Base-by-base conservation (phyloP, 2,329 filamentous ascomycete genomes). In the Macrophomina phaseolina region DNA sequence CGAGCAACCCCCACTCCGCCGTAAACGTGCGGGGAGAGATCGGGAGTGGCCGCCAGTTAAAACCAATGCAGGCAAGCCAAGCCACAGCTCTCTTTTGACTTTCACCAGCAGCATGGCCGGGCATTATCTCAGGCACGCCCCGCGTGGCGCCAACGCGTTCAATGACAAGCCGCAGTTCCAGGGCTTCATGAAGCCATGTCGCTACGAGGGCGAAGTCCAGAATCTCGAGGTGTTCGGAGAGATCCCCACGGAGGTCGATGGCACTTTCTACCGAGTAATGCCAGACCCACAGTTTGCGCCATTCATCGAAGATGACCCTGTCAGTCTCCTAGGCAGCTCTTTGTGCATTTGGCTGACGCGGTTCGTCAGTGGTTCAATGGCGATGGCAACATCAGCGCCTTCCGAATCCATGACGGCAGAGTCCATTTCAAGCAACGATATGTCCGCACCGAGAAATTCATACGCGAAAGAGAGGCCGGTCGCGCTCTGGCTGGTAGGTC, bases 201-300 rank as follows among this genome's bases (percentile, higher is more conserved):
- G 79, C 0, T 68, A 81, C 9, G 80, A 81, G 69, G 80, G 80
- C 11, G 78, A 82, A 60, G 68, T 78, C 8, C 66, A 66, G 5
- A 73, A 77, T 60, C 67, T 77, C 32, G 69, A 75, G 5, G 72
- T 77, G 0, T 68, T 69, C 0, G 76, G 76, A 14, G 68, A 73
- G 3, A 74, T 78, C 5, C 76, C 76, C 2, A 65, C 68, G n/a
- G 72, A 72, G 36, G 75, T 78, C 36, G 70, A 74, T 28, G 76
- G 76, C 9, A 76, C 74, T 1, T 77, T 76, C 63, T 78, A 76
- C 63, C 80, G 84, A 3, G 77, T 86, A 18, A 84, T 85, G 75
- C 82, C 83, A 16, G 84, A 86, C 71, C 82, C 80, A 0, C 77
- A 77, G 2, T 69, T 76, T 0, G 74, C 78, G 0, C 79, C 77